These are phyloP conservation scores for Acrasis kona DNA, from an alignment of 78 protist species.

Conservation along the genomic window DNA sequence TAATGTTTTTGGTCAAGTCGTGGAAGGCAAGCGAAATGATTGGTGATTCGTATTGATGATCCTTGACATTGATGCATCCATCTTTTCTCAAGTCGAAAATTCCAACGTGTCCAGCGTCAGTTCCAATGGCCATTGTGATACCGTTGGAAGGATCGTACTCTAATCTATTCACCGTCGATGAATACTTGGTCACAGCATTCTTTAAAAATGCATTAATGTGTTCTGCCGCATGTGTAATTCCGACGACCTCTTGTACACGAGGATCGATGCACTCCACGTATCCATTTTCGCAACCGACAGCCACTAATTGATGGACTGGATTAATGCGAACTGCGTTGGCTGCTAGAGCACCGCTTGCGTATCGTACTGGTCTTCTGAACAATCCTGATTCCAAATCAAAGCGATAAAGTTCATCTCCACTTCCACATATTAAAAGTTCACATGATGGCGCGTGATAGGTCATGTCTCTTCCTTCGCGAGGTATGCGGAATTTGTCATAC, in stretches of 20 bases:
- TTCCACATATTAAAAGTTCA: slow-evolving; percentile 46
- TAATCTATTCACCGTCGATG: slow-evolving; percentile 13
- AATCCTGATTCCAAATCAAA: slow-evolving; percentile 13
- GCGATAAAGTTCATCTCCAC: slow-evolving; percentile 5
- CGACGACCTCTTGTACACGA: neutral
- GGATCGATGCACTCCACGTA: slow-evolving; percentile 31
- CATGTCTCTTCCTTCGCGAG: slow-evolving; percentile 79
- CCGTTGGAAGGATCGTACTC: slow-evolving; percentile 38
- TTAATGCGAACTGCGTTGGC: neutral
- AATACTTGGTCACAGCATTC: neutral
- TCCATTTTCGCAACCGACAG: slow-evolving; percentile 39
- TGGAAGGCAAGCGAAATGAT: neutral
- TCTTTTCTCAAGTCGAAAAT: slow-evolving; percentile 78
- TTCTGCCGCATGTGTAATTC: slow-evolving; percentile 1
- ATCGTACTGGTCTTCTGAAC: neutral
- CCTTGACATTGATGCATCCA: slow-evolving; percentile 55
- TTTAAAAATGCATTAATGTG: neutral
- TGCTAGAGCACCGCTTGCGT: neutral
- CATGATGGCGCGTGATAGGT: slow-evolving; percentile 53
- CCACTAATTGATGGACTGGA: slow-evolving; percentile 35
- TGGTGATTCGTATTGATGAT: slow-evolving; percentile 81
- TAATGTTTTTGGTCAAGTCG: neutral
- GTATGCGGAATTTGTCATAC: slow-evolving; percentile 67
- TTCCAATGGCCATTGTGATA: slow-evolving; percentile 72
- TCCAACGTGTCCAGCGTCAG: slow-evolving; percentile 55